Base-by-base conservation (phyloP, 768 basidiomycete species). In the Boletus edulis region DNA sequence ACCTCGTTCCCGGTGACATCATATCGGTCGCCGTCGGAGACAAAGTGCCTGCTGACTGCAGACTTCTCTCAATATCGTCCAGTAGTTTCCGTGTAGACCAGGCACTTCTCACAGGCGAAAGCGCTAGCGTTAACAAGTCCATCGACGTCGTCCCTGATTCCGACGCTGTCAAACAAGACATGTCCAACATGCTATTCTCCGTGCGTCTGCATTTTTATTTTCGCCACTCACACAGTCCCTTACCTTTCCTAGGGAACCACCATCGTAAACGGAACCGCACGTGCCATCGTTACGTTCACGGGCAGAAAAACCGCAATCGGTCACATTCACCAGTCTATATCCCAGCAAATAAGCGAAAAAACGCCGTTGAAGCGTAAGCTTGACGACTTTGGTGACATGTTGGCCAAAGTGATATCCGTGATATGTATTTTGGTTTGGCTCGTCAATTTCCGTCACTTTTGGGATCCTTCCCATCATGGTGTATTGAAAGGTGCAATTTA, bases 351-450 rank as follows among this genome's bases (percentile, higher is more conserved):
- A 61, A 85, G 80, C 51, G 95, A 98, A 64, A 98, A 98, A 80
- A 99, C 96, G 0, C 96, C 96, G 0, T 75, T 99, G 48, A 99
- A 99, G 73, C 87, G 91, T 58, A 98, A 98, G 72, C 81, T 99
- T 44, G 96, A 99, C 70, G 96, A 99, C 69, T 99, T 99, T 62
- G 96, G 96, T 55, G 95, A 99, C 67, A 87, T 88, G 81, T 81
- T 99, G 48, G 96, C 96, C 29, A 98, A 98, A 71, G 95, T 98
- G 71, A 99, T 99, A 73, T 83, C 87, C 42, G 92, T 97, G 58
- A 97, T 98, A 65, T 99, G 96, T 64, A 78, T 99, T 56, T 85
- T 99, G 57, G 96, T 99, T 60, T 99, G 96, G 96, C 78, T 98
- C 56, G 90, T 99, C 75, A 99, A 99, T 73, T 81, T 94, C 62